Evolutionary conservation across 768 basidiomycete species (phyloP).

Genomic region (Baorangia bicolor): DNA sequence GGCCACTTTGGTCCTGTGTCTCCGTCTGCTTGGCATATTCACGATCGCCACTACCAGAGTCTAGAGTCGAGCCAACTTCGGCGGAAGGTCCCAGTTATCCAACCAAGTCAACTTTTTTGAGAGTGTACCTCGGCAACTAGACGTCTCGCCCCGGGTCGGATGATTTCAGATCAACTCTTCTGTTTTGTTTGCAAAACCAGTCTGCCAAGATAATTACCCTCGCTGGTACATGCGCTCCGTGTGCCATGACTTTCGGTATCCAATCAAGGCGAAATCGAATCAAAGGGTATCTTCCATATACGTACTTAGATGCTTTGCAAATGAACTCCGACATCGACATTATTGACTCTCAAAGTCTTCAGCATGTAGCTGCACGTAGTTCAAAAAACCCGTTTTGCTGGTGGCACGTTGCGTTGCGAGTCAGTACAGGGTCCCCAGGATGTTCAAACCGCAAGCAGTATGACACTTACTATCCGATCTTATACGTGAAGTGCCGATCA

Average conservation of each 20-base stretch:
- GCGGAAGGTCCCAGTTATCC: not conserved
- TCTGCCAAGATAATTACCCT: not conserved
- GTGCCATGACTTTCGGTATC: not conserved
- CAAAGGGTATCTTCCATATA: not conserved
- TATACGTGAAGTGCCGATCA: constrained; percentile 29
- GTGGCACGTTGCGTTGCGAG: not conserved
- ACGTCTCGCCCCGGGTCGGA: not conserved
- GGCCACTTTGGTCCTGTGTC: not conserved
- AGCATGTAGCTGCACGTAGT: constrained; percentile 38
- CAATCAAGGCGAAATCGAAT: not conserved
- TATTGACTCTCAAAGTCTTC: constrained; percentile 34
- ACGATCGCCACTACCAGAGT: not conserved
- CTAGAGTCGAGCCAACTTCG: not conserved
- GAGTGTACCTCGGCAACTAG: not conserved
- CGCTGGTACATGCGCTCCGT: not conserved
- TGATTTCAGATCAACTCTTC: not conserved
- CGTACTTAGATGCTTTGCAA: not conserved
- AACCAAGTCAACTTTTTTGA: not conserved
- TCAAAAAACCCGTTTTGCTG: constrained; percentile 38
- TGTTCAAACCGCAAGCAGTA: not conserved
- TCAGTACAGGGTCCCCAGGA: not conserved
- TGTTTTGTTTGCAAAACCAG: constrained; percentile 4
- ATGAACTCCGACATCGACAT: not conserved
- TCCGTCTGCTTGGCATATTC: not conserved
- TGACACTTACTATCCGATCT: constrained; percentile 30